These are phyloP conservation scores for Blastobotrys indianensis DNA, from an alignment of 1,139 yeast species.

Conservation along the genomic window DNA sequence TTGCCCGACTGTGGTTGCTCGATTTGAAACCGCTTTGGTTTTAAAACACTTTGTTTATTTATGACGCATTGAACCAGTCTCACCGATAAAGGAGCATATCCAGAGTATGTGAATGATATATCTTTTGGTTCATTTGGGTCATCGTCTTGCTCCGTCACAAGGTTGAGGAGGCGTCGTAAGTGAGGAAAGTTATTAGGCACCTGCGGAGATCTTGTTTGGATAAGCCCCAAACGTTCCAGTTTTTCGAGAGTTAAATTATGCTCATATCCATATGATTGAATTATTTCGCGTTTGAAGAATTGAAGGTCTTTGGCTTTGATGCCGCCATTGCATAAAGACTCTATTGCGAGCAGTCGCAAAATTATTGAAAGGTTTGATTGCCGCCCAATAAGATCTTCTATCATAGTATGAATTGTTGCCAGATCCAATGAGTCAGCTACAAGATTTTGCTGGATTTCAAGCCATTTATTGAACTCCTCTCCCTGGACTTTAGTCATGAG, in stretches of 20 bases:
- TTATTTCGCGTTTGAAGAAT: conserved; percentile 43
- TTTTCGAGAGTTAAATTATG: conserved; percentile 38
- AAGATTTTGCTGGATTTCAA: conserved; percentile 71
- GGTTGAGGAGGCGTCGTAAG: conserved; percentile 27
- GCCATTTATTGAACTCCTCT: conserved; percentile 46
- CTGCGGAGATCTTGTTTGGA: conserved; percentile 30
- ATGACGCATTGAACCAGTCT: conserved; percentile 38
- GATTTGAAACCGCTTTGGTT: conserved; percentile 19
- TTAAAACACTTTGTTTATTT: conserved; percentile 28
- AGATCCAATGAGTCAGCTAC: conserved; percentile 53
- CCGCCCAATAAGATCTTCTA: conserved; percentile 47
- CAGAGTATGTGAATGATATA: conserved; percentile 39
- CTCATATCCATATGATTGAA: conserved; percentile 56
- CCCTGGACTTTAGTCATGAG: conserved; percentile 50
- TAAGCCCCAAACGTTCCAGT: conserved; percentile 39
- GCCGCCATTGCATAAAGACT: conserved; percentile 60
- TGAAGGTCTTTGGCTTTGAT: conserved; percentile 55
- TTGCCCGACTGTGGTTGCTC: not conserved
- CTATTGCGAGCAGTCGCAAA: conserved; percentile 46
- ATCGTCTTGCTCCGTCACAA: conserved; percentile 31
- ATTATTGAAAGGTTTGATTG: conserved; percentile 38
- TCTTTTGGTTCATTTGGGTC: conserved; percentile 28
- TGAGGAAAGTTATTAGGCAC: conserved; percentile 30
- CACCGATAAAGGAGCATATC: conserved; percentile 42
- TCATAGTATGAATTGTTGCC: conserved; percentile 43